These are phyloP conservation scores for Zelopaecilomyces penicillatus DNA, from an alignment of 2,329 filamentous ascomycete species.

Conservation along the genomic window DNA sequence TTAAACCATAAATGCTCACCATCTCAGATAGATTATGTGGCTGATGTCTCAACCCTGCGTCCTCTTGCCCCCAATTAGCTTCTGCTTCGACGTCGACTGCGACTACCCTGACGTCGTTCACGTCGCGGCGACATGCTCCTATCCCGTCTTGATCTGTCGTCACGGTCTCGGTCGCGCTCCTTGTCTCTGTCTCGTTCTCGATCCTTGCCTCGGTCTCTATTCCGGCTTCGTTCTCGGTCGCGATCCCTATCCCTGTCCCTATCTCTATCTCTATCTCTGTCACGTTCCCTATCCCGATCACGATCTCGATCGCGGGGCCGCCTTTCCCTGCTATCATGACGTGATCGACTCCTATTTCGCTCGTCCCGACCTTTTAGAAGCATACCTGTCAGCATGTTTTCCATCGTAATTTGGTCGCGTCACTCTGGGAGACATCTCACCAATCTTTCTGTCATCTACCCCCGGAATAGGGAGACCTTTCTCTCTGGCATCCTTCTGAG, in stretches of 20 bases:
- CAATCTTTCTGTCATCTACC: constrained; percentile 43
- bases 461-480: constrained; percentile 51
- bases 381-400: constrained; percentile 36
- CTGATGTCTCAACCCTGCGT: too few species aligned
- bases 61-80: constrained; percentile 6
- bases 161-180: constrained; percentile 35
- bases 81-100: constrained; percentile 31
- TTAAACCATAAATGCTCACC: too few species aligned
- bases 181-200: constrained; percentile 26
- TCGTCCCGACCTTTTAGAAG: constrained; percentile 35
- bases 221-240: constrained; percentile 25
- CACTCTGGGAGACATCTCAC: constrained; percentile 38
- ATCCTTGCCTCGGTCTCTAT: constrained; percentile 23
- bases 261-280: constrained; percentile 18
- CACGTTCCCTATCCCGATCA: constrained; percentile 24
- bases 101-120: constrained; percentile 29
- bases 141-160: constrained; percentile 19
- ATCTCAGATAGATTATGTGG: too few species aligned
- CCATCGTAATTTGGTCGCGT: constrained; percentile 16
- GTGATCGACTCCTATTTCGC: constrained; percentile 27
- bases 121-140: constrained; percentile 28
- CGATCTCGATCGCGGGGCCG: constrained; percentile 25
- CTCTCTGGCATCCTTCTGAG: constrained; percentile 50
- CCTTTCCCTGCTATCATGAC: constrained; percentile 26
- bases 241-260: constrained; percentile 27